Base-by-base conservation (phyloP, 139 green algal genomes). In the Coelastrella sp. region DNA sequence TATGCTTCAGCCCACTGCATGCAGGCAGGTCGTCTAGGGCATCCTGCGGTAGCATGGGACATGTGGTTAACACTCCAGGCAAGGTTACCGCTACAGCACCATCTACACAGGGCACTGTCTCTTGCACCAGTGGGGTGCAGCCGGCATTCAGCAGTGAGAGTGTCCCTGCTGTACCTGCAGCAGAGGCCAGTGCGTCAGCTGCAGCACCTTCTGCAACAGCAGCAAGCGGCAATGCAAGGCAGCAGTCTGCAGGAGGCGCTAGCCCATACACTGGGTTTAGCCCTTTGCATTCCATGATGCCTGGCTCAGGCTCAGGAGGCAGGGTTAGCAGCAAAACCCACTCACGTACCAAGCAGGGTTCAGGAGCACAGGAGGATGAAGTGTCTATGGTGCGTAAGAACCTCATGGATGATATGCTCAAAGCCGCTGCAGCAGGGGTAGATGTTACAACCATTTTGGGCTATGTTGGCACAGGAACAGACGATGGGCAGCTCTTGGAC, bases 1-100 rank as follows among this genome's bases (percentile, higher is more conserved):
- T 87, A 16, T 64, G 32, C 64, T 87, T 87, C 82, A 87, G 82
- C 64, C 82, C 82, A 47, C 82, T 87, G 64, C 82, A 87, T 87
- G 64, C 82, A 56, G 82, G 23, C 22, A 77, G 82, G 64, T 79
- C 78, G 7, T 66, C 82, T 7, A 65, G 7, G 59, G 82, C 64
- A 17, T 83, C 76, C 6, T 57, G 76, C 10, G 76, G 10, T 13
- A 64, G 47, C 5, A 0, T 82, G 47, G 54, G 76, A 10, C 54
- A 58, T 22, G 74, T 5, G 7, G 74, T n/a, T n/a, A n/a, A 23
- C 22, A 80, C 74, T 11, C 74, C 74, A 80, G 74, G 76, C 76
- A 58, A 83, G 32, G 11, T 71, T 71, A 13, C 56, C 32, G 78
- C 14, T 22, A 16, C 54, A 2, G 74, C 74, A 77, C 16, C 71